Conservation (phyloP, 805 yeast species). For the Metschnikowia santaceciliae region DNA sequence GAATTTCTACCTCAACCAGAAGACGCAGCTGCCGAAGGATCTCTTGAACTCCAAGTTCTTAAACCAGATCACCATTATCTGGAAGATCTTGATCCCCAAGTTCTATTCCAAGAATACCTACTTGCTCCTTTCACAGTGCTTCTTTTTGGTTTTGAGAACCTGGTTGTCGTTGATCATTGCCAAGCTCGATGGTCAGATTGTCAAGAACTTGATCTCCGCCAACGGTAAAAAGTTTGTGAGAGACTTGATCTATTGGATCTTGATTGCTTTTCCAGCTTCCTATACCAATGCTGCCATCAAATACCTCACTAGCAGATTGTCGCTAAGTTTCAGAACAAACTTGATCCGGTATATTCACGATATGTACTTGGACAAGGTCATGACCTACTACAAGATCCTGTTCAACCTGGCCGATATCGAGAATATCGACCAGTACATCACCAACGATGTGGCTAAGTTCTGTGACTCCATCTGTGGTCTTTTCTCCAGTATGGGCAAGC, state of each 20-base stretch:
- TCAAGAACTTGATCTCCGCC: conserved; percentile 80
- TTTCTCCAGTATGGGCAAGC: conserved; percentile 88
- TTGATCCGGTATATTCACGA: conserved; percentile 86
- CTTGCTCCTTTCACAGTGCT: conserved; percentile 64
- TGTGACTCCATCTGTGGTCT: conserved; percentile 77
- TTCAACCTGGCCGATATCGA: conserved; percentile 52
- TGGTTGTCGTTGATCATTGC: conserved; percentile 85
- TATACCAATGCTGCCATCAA: conserved; percentile 89
- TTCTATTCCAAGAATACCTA: conserved; percentile 63
- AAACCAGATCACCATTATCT: conserved; percentile 68
- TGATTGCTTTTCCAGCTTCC: conserved; percentile 89
- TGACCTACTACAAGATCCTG: conserved; percentile 79
- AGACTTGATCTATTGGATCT: conserved; percentile 81
- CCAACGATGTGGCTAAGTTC: conserved; percentile 79
- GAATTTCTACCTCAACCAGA: conserved; percentile 37
- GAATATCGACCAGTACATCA: conserved; percentile 81
- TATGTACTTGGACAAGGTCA: conserved; percentile 71
- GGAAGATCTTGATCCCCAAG: conserved; percentile 80
- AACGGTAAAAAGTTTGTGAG: conserved; percentile 68
- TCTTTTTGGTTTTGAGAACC: conserved; percentile 74
- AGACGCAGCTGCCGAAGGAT: conserved; percentile 25
- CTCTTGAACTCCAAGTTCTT: conserved; percentile 59
- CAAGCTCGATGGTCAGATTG: conserved; percentile 87
- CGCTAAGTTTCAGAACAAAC: conserved; percentile 80
- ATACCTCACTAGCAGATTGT: conserved; percentile 68